phyloP scores from a whole-genome alignment of 2,329 filamentous ascomycete species.

The Colletotrichum truncatum region DNA sequence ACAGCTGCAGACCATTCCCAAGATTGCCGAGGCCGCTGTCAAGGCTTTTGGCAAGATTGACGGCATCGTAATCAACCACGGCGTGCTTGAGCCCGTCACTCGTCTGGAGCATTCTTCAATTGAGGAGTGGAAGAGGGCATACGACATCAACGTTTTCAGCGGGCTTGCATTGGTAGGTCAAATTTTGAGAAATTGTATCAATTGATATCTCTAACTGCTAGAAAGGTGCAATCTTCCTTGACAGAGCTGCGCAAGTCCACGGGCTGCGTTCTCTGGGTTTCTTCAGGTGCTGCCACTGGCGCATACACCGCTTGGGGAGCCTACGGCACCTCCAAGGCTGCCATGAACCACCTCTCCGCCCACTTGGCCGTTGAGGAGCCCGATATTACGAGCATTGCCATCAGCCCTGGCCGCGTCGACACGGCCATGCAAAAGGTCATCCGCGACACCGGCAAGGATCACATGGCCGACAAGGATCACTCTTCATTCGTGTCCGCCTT shows the following conservation, averaged over 20 bases:
- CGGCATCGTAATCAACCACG: conserved; percentile 89
- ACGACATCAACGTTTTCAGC: conserved; percentile 90
- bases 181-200: neutral
- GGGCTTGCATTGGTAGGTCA: conserved; percentile 76
- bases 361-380: conserved; percentile 83
- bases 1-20: conserved; percentile 59
- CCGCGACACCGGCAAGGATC: conserved; percentile 64
- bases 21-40: conserved; percentile 72
- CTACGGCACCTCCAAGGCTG: conserved; percentile 86
- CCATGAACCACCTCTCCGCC: conserved; percentile 79
- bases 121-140: conserved; percentile 79
- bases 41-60: conserved; percentile 78
- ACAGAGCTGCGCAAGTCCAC: conserved; percentile 72
- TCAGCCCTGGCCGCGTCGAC: conserved; percentile 84
- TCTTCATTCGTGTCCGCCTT: conserved; percentile 75
- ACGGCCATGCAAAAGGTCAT: conserved; percentile 92
- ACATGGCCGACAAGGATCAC: conserved; percentile 67
- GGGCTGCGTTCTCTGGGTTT: conserved; percentile 81
- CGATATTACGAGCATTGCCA: conserved; percentile 74
- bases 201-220: conserved; percentile 11
- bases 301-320: conserved; percentile 79
- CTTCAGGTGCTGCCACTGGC: conserved; percentile 77
- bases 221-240: conserved; percentile 75
- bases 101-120: conserved; percentile 73
- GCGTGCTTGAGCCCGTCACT: conserved; percentile 78